Conservation (phyloP, 2,329 filamentous ascomycete genomes). For the Raffaelea ambrosiae region DNA sequence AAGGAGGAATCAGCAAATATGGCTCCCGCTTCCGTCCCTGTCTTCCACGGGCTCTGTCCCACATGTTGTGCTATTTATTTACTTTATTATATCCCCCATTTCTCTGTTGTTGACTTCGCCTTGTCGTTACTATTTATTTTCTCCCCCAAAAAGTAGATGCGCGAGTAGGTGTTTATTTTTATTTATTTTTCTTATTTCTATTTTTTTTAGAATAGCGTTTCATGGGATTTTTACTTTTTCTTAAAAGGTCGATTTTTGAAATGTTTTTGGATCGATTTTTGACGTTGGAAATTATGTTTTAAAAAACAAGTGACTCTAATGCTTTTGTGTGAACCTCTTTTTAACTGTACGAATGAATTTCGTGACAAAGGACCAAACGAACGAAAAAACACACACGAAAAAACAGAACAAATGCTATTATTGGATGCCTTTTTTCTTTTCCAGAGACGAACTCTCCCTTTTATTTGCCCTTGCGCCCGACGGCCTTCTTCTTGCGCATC, state of each 20-base stretch:
- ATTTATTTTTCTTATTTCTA: not conserved
- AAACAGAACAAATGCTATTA: too few species aligned
- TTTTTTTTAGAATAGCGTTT: not conserved
- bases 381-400: not conserved
- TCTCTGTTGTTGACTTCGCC: not conserved
- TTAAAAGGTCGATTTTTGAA: too few species aligned
- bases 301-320: not conserved
- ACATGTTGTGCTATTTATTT: too few species aligned
- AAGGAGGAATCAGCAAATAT: too few species aligned
- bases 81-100: not conserved
- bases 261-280: too few species aligned
- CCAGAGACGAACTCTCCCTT: not conserved
- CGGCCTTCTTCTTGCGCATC: constrained; percentile 61
- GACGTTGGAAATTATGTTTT: too few species aligned
- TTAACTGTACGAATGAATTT: too few species aligned
- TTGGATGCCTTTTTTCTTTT: not conserved
- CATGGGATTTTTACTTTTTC: not conserved
- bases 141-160: not conserved
- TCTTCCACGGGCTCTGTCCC: too few species aligned
- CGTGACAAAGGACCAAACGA: not conserved
- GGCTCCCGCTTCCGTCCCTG: too few species aligned
- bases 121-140: not conserved
- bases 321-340: too few species aligned
- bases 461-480: constrained; percentile 19
- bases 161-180: not conserved